These are phyloP conservation scores for Neurospora sp. DNA, from an alignment of 495 filamentous ascomycete genomes.

Conservation along the genomic window DNA sequence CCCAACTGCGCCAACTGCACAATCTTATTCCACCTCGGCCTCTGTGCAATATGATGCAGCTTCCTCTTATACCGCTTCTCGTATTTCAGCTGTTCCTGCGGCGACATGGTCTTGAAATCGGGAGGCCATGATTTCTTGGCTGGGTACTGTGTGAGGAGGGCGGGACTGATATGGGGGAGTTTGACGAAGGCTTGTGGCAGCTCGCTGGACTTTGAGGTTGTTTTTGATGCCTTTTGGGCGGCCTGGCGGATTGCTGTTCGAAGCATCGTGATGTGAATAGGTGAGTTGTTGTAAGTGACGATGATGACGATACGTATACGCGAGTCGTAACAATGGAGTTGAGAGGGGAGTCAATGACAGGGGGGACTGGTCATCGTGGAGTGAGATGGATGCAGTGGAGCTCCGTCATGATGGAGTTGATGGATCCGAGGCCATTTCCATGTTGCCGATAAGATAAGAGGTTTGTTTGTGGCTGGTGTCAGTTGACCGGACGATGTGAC, in stretches of 20 bases:
- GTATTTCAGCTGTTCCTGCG: slow-evolving; percentile 76
- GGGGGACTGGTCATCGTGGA: background rate
- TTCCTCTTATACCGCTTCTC: slow-evolving; percentile 67
- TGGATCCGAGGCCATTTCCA: background rate
- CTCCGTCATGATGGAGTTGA: background rate
- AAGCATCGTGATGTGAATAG: background rate
- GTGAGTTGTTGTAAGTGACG: background rate
- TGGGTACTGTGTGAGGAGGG: slow-evolving; percentile 47
- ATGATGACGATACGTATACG: background rate
- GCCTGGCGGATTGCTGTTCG: background rate
- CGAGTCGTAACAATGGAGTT: background rate
- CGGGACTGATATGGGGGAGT: slow-evolving; percentile 16
- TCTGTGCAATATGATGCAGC: slow-evolving; percentile 58
- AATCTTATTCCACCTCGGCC: slow-evolving; percentile 64
- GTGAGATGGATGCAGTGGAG: background rate
- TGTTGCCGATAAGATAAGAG: background rate
- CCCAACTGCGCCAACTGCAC: slow-evolving; percentile 62
- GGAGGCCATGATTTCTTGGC: slow-evolving; percentile 87
- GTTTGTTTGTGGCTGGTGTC: background rate
- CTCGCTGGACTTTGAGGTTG: background rate
- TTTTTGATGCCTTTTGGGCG: background rate
- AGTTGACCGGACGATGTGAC: background rate
- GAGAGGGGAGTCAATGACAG: background rate
- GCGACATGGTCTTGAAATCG: slow-evolving; percentile 70
- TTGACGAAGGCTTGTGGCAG: background rate